Evolutionary conservation across 225 moss, liverwort and hornwort species (phyloP), one percentile per base, ranked within the genome.

Genomic region (Antitrichia curtipendula): DNA sequence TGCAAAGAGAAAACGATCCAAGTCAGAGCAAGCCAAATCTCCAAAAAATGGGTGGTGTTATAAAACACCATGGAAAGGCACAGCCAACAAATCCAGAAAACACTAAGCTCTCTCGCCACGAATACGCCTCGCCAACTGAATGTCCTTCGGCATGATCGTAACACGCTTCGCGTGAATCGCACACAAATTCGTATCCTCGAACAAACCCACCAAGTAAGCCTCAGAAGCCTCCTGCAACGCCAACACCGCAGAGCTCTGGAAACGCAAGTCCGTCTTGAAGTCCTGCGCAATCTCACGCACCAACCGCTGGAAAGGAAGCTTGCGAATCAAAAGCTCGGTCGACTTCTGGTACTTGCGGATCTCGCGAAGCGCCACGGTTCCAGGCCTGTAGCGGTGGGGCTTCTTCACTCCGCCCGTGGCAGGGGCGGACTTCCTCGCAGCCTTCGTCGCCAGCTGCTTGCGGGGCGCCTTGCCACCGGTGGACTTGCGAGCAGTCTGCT

Each of bases 1-100:
- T 1, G 13, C 3, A 15, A 14, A 24, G 14, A 23, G 14, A 0
- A 4, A 40, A 41, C 5, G 5, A 25, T 2, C 15, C 4, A 41
- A 5, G 3, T 4, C 9, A 9, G 70, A 41, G 41, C 5, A 27
- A 41, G 0, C 38, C 15, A 41, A 70, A 70, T 71, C 5, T 15
- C 71, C 25, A 15, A 15, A 16, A 16, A 28, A 43, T 2, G 0
- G 73, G 73, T 29, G 73, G 73, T 73, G 73, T 73, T 47, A 3
- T 47, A 11, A 73, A 73, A 73, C 73, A 73, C 73, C 71, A 17
- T 4, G 14, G 45, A 16, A 23, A 9, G 12, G 1, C 36, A 6
- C 8, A 40, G 21, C 66, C 14, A 70, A 16, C 5, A 27, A 5
- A 25, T 3, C 15, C 15, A 41, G 1, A 43, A 41, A n/a, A 28